These are phyloP conservation scores for Trichocomaceae sp. DNA, from an alignment of 2,329 filamentous ascomycete genomes.

Conservation along the genomic window DNA sequence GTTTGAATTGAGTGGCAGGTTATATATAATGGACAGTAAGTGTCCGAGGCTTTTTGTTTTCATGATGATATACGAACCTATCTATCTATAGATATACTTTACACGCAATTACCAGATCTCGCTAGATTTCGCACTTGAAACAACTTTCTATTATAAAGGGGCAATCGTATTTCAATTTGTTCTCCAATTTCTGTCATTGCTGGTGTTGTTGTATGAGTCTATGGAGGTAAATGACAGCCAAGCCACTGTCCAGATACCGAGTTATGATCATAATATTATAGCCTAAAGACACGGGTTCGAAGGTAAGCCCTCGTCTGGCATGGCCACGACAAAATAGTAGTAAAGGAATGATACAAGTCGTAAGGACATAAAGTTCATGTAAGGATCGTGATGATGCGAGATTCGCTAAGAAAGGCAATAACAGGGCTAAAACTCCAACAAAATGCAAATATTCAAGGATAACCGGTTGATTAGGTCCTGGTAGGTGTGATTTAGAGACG, in stretches of 20 bases:
- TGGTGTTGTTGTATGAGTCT: background rate
- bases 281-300: background rate
- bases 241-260: background rate
- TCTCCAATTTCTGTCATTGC: background rate
- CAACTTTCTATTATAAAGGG: background rate
- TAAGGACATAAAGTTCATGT: conserved; percentile 9
- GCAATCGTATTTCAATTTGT: background rate
- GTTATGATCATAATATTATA: background rate
- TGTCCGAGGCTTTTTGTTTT: background rate
- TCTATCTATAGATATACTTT: background rate
- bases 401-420: conserved; percentile 7
- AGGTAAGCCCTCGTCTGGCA: background rate
- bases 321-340: background rate
- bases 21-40: background rate
- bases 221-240: background rate
- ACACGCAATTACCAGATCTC: background rate
- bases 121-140: background rate
- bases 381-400: conserved; percentile 14
- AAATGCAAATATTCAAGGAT: conserved; percentile 5
- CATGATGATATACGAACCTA: background rate
- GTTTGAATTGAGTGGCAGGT: background rate
- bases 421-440: conserved; percentile 5
- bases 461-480: background rate
- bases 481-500: background rate
- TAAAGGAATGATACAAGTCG: conserved; percentile 8